Evolutionary conservation across 495 filamentous ascomycete species (phyloP).

Genomic region (Penicillium crystallinum): DNA sequence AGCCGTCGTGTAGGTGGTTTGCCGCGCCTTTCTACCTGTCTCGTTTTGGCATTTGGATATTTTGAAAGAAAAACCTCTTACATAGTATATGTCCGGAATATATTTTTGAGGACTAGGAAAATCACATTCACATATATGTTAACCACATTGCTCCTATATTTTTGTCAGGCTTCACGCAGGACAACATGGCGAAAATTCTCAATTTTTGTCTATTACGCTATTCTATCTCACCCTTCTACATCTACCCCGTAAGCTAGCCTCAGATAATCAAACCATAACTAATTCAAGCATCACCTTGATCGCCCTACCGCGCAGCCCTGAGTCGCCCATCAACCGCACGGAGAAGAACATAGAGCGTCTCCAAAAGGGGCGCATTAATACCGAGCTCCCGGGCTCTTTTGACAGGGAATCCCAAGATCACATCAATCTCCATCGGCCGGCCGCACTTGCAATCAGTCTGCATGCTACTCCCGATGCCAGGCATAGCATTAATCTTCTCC

Average conservation of each 20-base stretch:
- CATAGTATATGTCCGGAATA: neutral
- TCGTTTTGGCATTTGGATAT: too few relatives aligned
- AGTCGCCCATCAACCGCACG: conserved; percentile 20
- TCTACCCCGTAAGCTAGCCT: too few relatives aligned
- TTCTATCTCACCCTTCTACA: too few relatives aligned
- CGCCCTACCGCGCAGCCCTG: conserved; percentile 11
- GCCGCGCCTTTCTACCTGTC: neutral
- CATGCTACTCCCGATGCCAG: conserved; percentile 50
- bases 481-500: conserved; percentile 36
- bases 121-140: neutral
- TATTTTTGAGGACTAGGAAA: neutral
- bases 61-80: too few relatives aligned
- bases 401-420: conserved; percentile 51
- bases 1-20: neutral
- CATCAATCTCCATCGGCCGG: conserved; percentile 50
- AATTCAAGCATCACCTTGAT: too few relatives aligned
- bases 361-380: conserved; percentile 41
- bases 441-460: conserved; percentile 46
- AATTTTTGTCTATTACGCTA: too few relatives aligned
- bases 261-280: too few relatives aligned
- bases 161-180: too few relatives aligned
- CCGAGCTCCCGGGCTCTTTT: conserved; percentile 45
- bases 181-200: too few relatives aligned
- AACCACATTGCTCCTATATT: too few relatives aligned
- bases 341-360: conserved; percentile 39